Conservation (phyloP, 257 asterid genomes). For the Nicotiana obtusifolia region DNA sequence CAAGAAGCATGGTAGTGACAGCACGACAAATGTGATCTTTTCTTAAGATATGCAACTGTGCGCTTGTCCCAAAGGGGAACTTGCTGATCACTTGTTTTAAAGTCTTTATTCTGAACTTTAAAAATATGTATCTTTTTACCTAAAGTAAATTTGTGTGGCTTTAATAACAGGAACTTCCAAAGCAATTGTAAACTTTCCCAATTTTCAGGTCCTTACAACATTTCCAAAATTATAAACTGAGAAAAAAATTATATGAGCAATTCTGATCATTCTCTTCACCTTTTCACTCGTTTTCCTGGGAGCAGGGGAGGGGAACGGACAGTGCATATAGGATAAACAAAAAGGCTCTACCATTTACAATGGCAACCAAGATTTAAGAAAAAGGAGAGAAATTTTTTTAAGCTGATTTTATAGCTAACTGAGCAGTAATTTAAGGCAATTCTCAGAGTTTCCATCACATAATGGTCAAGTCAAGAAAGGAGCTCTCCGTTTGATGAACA, state of each 20-base stretch:
- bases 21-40: not conserved
- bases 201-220: slow-evolving; percentile 1
- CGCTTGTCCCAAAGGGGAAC: not conserved
- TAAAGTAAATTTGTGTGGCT: not conserved
- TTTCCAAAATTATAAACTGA: not conserved
- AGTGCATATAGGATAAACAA: not conserved
- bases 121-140: not conserved
- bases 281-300: not conserved
- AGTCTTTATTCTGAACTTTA: not conserved
- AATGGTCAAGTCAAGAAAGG: not conserved
- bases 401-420: not conserved
- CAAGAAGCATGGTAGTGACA: not conserved
- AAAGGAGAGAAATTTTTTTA: no score
- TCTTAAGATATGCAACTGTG: not conserved
- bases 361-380: not conserved
- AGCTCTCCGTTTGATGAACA: not conserved
- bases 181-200: not conserved
- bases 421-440: not conserved
- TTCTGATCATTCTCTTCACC: not conserved
- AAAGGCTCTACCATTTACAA: not conserved
- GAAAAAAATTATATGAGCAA: not conserved
- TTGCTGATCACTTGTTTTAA: not conserved
- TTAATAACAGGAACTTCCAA: not conserved
- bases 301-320: not conserved
- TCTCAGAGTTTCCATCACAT: not conserved